A percentile compares a stretch with the other conserved stretches of the same genome.
These are phyloP conservation scores for Gnetum montanum DNA, from an alignment of 75 land plant species.

Conservation along the genomic window DNA sequence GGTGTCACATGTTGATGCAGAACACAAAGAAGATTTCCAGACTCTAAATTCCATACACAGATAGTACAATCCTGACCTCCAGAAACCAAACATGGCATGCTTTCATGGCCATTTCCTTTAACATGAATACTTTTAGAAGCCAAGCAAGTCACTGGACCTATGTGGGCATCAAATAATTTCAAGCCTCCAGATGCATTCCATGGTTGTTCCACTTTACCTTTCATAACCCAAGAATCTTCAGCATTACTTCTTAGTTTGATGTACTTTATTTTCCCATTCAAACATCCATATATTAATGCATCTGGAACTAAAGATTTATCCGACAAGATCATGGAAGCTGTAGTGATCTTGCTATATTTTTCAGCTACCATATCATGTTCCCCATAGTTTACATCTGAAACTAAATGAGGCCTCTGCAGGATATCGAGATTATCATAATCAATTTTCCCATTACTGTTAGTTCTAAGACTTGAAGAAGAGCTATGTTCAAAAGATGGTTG, in stretches of 20 bases:
- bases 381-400: too few relatives aligned
- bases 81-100: conserved; percentile 40
- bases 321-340: conserved; percentile 69
- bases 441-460: neutral
- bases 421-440: too few relatives aligned
- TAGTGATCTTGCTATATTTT: conserved; percentile 20
- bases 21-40: conserved; percentile 37
- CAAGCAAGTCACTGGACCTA: conserved; percentile 63
- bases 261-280: conserved; percentile 55
- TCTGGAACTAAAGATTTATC: conserved; percentile 30
- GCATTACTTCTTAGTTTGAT: conserved; percentile 17
- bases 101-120: conserved; percentile 3
- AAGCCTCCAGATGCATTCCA: conserved; percentile 8
- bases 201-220: conserved; percentile 1
- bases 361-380: too few relatives aligned
- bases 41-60: conserved; percentile 73
- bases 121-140: conserved; percentile 45
- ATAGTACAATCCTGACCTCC: conserved; percentile 76
- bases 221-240: neutral
- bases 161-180: conserved; percentile 42
- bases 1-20: conserved; percentile 88
- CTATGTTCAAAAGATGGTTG: too few relatives aligned
- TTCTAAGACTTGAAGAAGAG: neutral
- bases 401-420: too few relatives aligned
- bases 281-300: conserved; percentile 66